A percentile compares a stretch with the other conserved stretches of the same genome.
phyloP scores from a whole-genome alignment of 176 grass and related monocot genomes.

The Zizania latifolia region DNA sequence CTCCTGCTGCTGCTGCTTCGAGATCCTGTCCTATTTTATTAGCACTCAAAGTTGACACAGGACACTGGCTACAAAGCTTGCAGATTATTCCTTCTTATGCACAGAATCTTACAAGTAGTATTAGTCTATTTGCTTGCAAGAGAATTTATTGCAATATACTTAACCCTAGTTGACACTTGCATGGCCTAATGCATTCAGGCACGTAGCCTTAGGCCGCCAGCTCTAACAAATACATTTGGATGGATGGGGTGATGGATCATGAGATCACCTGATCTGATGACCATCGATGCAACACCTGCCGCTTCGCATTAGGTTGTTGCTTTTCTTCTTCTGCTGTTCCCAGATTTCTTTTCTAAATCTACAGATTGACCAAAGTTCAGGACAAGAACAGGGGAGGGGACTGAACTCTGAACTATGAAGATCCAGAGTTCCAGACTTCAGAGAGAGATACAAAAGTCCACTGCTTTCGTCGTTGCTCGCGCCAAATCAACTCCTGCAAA shows the following conservation, averaged over 20 bases:
- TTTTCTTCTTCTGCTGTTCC: neutral
- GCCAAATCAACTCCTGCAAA: slow-evolving; percentile 17
- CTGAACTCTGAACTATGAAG: neutral
- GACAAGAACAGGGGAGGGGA: neutral
- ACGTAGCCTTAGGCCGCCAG: neutral
- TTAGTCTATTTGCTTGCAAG: neutral
- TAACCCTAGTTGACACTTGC: neutral
- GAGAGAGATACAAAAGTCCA: neutral
- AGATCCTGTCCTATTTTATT: neutral
- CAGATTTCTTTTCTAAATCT: neutral
- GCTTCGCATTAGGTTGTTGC: slow-evolving; percentile 54
- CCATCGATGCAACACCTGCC: slow-evolving; percentile 33
- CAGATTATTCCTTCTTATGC: neutral
- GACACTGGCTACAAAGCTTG: neutral
- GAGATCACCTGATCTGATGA: neutral
- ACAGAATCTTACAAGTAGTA: neutral
- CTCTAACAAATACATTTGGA: neutral
- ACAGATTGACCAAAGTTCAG: slow-evolving; percentile 5
- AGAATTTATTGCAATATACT: neutral
- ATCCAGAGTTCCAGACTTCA: neutral
- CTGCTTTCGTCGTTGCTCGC: neutral
- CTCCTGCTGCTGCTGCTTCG: neutral
- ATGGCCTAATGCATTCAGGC: slow-evolving; percentile 20
- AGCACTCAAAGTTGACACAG: neutral
- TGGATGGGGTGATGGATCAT: neutral